Percentiles rank a stretch among this genome's conserved stretches.
Conservation (phyloP, 2,329 filamentous ascomycete genomes). For the Aspergillus puulaauensis region DNA sequence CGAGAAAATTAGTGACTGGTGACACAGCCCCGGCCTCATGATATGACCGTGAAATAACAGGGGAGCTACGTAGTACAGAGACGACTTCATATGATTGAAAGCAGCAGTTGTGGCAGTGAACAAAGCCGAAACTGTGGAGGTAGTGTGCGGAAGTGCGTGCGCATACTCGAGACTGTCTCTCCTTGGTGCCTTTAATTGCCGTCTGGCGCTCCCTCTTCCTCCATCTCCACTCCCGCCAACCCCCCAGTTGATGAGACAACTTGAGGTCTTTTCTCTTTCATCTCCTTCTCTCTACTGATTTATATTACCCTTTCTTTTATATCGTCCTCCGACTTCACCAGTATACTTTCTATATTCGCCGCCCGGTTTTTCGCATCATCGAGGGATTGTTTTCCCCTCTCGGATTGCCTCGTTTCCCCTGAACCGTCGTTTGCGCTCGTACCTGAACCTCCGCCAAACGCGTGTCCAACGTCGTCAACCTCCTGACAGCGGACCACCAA, state of each 20-base stretch:
- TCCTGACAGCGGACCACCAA: conserved; percentile 10
- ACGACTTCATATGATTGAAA: not conserved
- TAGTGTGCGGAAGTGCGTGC: conserved; percentile 1
- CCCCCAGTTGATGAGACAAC: conserved; percentile 4
- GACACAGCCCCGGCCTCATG: not conserved
- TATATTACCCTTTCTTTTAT: conserved; percentile 4
- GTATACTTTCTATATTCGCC: not conserved
- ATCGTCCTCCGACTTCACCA: not conserved
- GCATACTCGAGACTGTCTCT: conserved; percentile 1
- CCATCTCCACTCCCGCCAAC: conserved; percentile 7
- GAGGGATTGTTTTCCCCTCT: conserved; percentile 5
- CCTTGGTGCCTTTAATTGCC: conserved; percentile 7
- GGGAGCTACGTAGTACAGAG: not conserved
- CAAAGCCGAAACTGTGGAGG: not conserved
- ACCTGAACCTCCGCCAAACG: conserved; percentile 18
- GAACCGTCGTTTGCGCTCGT: conserved; percentile 15
- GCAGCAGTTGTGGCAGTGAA: not conserved
- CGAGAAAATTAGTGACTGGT: not conserved
- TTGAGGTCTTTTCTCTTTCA: conserved; percentile 8
- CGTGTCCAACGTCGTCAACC: conserved; percentile 20
- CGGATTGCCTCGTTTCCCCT: conserved; percentile 11
- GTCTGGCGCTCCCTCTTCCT: not conserved
- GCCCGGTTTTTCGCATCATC: conserved; percentile 2
- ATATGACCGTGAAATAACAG: not conserved
- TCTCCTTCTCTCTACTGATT: conserved; percentile 2